phyloP scores from a whole-genome alignment of 23 red algal genomes.

The Chondrus crispus region DNA sequence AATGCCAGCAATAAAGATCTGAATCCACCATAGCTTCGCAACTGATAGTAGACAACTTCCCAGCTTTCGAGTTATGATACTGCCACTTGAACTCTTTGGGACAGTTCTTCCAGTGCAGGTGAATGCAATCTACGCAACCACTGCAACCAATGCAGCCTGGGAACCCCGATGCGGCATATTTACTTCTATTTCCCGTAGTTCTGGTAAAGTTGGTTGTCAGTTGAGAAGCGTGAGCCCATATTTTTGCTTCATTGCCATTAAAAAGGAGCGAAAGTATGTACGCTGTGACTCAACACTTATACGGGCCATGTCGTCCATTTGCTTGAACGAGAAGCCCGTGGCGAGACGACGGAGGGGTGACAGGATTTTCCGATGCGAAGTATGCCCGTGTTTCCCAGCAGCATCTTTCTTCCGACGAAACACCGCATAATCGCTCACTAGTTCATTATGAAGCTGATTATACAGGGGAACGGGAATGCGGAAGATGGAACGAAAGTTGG shows the following conservation, averaged over 20 bases:
- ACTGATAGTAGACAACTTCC: conserved; percentile 29
- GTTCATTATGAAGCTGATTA: background rate
- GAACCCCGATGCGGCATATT: conserved; percentile 9
- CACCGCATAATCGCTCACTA: background rate
- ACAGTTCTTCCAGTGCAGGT: conserved; percentile 47
- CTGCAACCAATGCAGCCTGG: conserved; percentile 49
- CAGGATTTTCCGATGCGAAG: background rate
- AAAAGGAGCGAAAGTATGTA: too few relatives aligned
- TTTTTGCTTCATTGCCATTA: background rate
- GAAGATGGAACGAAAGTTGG: background rate
- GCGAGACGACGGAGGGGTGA: background rate
- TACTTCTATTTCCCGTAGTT: background rate
- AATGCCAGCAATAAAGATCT: conserved; percentile 42
- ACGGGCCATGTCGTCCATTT: background rate
- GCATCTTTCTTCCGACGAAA: background rate
- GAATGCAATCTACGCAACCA: conserved; percentile 43
- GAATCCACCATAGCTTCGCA: conserved; percentile 3
- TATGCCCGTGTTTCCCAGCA: conserved; percentile 7
- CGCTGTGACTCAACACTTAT: background rate
- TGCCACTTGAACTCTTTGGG: conserved; percentile 20
- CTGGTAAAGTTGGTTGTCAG: background rate
- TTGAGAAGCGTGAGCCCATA: conserved; percentile 32
- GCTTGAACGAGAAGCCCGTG: background rate
- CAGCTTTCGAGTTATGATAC: conserved; percentile 30
- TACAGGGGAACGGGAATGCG: background rate